These are phyloP conservation scores for Penstemon barbatus DNA, from an alignment of 257 asterid genomes.

Conservation along the genomic window DNA sequence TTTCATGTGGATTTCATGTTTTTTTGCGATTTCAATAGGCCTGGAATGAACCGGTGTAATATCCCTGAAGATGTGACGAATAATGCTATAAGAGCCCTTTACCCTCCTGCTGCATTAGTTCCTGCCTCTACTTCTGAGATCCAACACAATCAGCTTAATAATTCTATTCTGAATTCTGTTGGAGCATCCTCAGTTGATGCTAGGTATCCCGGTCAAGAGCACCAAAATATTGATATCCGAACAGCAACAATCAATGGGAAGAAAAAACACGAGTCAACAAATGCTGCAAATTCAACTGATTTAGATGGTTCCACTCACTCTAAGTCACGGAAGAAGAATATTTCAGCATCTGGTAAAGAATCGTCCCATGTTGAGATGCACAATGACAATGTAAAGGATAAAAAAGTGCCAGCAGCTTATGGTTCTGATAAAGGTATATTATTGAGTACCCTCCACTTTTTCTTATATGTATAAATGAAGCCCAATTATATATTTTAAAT, in stretches of 20 bases:
- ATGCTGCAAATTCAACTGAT: slow-evolving; percentile 43
- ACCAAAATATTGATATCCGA: slow-evolving; percentile 44
- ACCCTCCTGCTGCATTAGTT: slow-evolving; percentile 63
- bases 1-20: slow-evolving; percentile 31
- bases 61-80: slow-evolving; percentile 85
- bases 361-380: slow-evolving; percentile 37
- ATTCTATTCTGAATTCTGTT: slow-evolving; percentile 38
- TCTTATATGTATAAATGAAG: slow-evolving; percentile 16
- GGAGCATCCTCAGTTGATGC: slow-evolving; percentile 51
- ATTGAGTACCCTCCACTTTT: slow-evolving; percentile 24
- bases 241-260: slow-evolving; percentile 46
- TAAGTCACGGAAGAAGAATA: slow-evolving; percentile 48
- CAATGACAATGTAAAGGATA: slow-evolving; percentile 49
- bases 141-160: slow-evolving; percentile 43
- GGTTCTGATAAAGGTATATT: slow-evolving; percentile 62
- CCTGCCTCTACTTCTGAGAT: slow-evolving; percentile 45
- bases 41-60: slow-evolving; percentile 87
- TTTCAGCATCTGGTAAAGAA: slow-evolving; percentile 40
- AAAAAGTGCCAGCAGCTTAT: slow-evolving; percentile 38
- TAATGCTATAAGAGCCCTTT: slow-evolving; percentile 71
- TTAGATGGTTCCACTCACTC: slow-evolving; percentile 56
- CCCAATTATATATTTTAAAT: slow-evolving; percentile 8
- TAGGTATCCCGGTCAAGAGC: slow-evolving; percentile 44
- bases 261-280: slow-evolving; percentile 58
- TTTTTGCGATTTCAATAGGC: slow-evolving; percentile 53